Base-by-base conservation (phyloP, 306 rosid genomes). In the Cucurbita ficifolia region DNA sequence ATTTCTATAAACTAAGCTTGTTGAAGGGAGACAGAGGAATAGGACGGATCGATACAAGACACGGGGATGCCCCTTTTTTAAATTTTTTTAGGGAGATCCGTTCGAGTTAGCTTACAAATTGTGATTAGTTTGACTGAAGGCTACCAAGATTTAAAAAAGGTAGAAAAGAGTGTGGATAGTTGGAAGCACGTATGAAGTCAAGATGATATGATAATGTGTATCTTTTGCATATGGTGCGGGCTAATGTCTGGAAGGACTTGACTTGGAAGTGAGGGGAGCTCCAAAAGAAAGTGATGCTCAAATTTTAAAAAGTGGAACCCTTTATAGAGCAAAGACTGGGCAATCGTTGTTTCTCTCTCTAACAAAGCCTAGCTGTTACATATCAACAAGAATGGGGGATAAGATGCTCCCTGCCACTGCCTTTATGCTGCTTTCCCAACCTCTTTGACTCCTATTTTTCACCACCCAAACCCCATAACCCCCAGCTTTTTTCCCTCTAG, bases 371-470 rank as follows among this genome's bases (percentile, higher is more conserved):
- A 29, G 33, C 33, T 18, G 63, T 54, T n/a, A 72, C 39, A 36
- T 48, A 52, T 18, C 61, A 71, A 52, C 6, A 68, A 22, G 33
- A 38, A 72, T 19, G 51, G 9, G 35, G 63, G 76, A 72, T 52
- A 54, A 72, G 76, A 72, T 72, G 76, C 64, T 39, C 63, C 10
- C 33, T 72, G 42, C 56, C 39, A 50, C 10, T 51, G 62, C 38
- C 76, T 72, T 72, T 72, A 70, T 72, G 76, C 63, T 72, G 76
- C 63, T 35, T 72, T 52, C 7, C 50, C 63, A 72, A 72, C 76
- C 76, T 72, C 75, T 33, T 18, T 51, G 74, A 70, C 75, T 71
- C 75, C 75, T 71, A 51, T 53, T 50, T 49, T 71, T 52, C 75
- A 51, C 75, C 75, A 51, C n/a, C 60, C 33, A 29, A 29, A 29